Evolutionary conservation across 1,284 basidiomycete genomes (phyloP).

Genomic region (Trichosporon sp.): DNA sequence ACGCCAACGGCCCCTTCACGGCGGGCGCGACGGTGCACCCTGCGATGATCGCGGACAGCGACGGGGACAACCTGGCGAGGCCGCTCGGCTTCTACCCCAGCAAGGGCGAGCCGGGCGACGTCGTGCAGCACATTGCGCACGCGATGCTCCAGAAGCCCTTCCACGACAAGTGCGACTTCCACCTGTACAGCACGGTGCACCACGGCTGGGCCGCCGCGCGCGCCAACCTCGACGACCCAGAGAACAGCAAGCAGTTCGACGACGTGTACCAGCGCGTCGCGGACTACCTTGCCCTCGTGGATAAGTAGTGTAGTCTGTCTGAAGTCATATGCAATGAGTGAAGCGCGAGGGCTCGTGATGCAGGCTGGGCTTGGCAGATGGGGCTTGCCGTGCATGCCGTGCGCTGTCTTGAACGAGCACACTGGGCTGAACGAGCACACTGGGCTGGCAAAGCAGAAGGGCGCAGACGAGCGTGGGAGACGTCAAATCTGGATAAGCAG

Average conservation of each 20-base stretch:
- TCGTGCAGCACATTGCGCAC: conserved; percentile 29
- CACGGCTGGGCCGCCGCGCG: conserved; percentile 71
- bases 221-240: conserved; percentile 59
- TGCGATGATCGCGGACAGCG: conserved; percentile 39
- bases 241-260: conserved; percentile 64
- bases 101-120: conserved; percentile 40
- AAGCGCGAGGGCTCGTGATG: too few relatives aligned
- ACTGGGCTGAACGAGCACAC: too few relatives aligned
- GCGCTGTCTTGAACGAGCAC: too few relatives aligned
- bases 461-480: background rate
- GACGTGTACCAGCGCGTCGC: conserved; percentile 60
- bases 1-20: conserved; percentile 22
- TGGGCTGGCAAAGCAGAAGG: too few relatives aligned
- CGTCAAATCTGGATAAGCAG: background rate
- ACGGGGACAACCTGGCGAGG: conserved; percentile 35
- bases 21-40: conserved; percentile 39
- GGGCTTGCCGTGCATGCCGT: too few relatives aligned
- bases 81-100: conserved; percentile 42
- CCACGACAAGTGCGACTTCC: conserved; percentile 26
- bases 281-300: conserved; percentile 52
- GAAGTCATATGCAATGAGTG: background rate
- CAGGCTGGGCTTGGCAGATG: too few relatives aligned
- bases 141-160: conserved; percentile 29
- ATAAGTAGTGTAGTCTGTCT: background rate
- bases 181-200: conserved; percentile 51